Base-by-base conservation (phyloP, 2,329 filamentous ascomycete genomes). In the Exophiala calicioides region DNA sequence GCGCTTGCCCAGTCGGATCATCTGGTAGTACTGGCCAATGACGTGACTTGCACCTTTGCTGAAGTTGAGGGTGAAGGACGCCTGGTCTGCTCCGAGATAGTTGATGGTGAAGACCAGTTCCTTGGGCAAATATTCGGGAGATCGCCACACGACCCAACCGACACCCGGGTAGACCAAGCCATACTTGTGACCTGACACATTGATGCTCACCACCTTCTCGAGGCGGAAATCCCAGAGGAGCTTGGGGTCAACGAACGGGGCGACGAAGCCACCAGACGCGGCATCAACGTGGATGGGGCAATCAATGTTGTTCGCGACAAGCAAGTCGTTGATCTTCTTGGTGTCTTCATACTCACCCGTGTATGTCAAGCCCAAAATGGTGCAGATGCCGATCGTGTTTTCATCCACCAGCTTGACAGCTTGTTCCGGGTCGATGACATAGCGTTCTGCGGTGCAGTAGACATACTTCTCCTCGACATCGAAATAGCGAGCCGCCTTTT, bases 41-140 rank as follows among this genome's bases (percentile, higher is more conserved):
- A 96, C 88, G 65, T 96, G 90, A 4, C 86, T 89, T 9, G 91
- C 91, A 47, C 90, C 90, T 68, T 95, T 95, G 64, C 88, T 94
- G 76, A 97, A 97, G 77, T 97, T 97, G 50, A 97, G 82, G 0
- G 91, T 96, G 73, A 96, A 96, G 3, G 89, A 95, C 2, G 90
- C 86, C 67, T 97, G 91, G 64, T 96, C 89, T 8, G 91, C 90
- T 38, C 91, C 91, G 4, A 96, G 85, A 72, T 97, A 97, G 78
- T 96, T 96, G 79, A 97, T 96, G 78, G 95, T 96, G 81, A 97
- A 97, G 61, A 97, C 89, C 16, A 96, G 83, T 62, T 96, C 90
- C 64, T 91, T 79, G 5, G 91, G 91, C 2, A 95, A 79, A 69
- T 78, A 93, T 66, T 93, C 85, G 39, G 88, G 80, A 29, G 82